phyloP scores from a whole-genome alignment of 176 grass and related monocot genomes.

The Musa schizocarpa region DNA sequence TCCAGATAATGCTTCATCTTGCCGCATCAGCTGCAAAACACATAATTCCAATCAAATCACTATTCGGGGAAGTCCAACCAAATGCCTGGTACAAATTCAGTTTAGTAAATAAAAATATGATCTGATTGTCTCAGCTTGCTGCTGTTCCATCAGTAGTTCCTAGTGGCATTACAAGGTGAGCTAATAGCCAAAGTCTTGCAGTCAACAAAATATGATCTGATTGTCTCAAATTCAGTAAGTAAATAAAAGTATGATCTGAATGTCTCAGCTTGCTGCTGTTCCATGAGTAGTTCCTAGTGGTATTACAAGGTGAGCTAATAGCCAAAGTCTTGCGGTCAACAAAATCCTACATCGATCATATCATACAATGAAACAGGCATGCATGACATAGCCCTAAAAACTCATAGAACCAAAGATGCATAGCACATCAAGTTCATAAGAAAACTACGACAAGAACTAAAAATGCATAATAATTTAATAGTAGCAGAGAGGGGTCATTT shows the following conservation, averaged over 20 bases:
- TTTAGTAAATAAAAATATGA: neutral
- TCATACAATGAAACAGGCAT: neutral
- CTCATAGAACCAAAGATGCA: neutral
- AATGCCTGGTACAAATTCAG: neutral
- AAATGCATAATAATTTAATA: neutral
- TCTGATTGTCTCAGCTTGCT: neutral
- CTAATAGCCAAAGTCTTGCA: neutral
- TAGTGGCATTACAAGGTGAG: neutral
- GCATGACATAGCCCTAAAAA: neutral
- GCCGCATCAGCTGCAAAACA: conserved; percentile 51
- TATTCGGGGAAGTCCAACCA: neutral
- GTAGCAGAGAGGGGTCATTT: neutral
- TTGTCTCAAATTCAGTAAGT: neutral
- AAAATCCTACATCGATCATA: neutral
- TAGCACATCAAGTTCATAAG: neutral
- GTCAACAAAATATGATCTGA: too few species aligned
- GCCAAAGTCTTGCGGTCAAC: neutral
- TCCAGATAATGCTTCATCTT: conserved; percentile 59
- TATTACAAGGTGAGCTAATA: neutral
- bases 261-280: neutral
- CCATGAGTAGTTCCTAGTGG: neutral
- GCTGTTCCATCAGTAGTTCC: neutral
- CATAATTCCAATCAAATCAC: neutral
- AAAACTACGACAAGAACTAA: neutral
- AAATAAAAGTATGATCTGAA: neutral